Percentiles rank a stretch among this genome's conserved stretches.
Conservation (phyloP, 768 basidiomycete species). For the Psilocybe tampanensis region DNA sequence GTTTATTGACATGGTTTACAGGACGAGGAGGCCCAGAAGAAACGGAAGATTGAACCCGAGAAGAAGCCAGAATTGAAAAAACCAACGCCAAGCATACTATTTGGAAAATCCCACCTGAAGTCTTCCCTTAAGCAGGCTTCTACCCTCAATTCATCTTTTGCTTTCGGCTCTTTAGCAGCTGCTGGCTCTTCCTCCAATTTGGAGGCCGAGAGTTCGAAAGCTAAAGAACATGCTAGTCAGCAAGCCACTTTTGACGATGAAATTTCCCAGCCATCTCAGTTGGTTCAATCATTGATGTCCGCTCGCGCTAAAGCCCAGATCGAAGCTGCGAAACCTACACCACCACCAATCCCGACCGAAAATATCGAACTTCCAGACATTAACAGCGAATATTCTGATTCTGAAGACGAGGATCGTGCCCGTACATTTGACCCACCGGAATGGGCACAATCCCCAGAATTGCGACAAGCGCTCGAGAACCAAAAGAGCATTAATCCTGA, state of each 20-base stretch:
- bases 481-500: conserved; percentile 91
- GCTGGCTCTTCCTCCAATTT: conserved; percentile 33
- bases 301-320: conserved; percentile 69
- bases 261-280: conserved; percentile 59
- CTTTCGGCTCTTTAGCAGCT: conserved; percentile 22
- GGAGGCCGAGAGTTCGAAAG: conserved; percentile 35
- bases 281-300: conserved; percentile 71
- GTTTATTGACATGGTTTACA: conserved; percentile 23
- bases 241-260: conserved; percentile 48
- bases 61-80: conserved; percentile 67
- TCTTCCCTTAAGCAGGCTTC: conserved; percentile 40
- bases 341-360: conserved; percentile 64
- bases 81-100: conserved; percentile 31
- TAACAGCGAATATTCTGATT: conserved; percentile 96
- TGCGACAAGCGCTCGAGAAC: conserved; percentile 73
- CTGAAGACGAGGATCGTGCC: conserved; percentile 84
- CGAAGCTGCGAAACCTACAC: conserved; percentile 53
- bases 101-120: conserved; percentile 58
- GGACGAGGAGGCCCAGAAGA: conserved; percentile 75
- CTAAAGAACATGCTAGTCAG: conserved; percentile 30
- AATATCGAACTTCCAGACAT: conserved; percentile 93
- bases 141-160: conserved; percentile 40
- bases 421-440: conserved; percentile 74
- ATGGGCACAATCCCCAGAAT: conserved; percentile 92
- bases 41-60: conserved; percentile 66